Conservation (phyloP, 805 yeast genomes). For the Nakazawaea molendinolei region DNA sequence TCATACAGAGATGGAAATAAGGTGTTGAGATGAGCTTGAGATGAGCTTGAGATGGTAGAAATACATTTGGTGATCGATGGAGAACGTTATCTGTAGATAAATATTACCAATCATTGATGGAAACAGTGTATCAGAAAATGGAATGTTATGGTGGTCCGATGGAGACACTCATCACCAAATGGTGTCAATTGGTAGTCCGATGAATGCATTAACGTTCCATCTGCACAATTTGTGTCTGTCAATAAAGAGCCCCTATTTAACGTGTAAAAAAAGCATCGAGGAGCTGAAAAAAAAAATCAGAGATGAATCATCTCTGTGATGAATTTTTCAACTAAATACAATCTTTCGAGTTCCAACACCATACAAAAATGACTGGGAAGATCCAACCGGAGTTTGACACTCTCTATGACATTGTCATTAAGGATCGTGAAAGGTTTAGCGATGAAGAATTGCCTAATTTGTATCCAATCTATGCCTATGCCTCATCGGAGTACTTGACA, state of each 20-base stretch:
- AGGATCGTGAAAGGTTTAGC: slow-evolving; percentile 24
- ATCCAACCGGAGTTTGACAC: slow-evolving; percentile 47
- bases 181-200: too few species aligned
- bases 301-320: neutral
- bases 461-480: slow-evolving; percentile 73
- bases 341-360: neutral
- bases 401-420: slow-evolving; percentile 32
- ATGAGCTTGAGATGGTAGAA: too few species aligned
- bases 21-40: too few species aligned
- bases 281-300: neutral
- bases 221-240: neutral
- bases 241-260: neutral
- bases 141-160: too few species aligned
- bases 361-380: slow-evolving; percentile 10
- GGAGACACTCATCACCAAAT: too few species aligned
- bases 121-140: too few species aligned
- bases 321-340: neutral
- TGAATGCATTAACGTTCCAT: too few species aligned
- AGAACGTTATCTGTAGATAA: too few species aligned
- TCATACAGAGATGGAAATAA: slow-evolving; percentile 77
- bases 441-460: slow-evolving; percentile 45
- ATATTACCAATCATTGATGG: too few species aligned
- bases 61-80: too few species aligned
- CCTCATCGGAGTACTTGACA: slow-evolving; percentile 72
- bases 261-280: neutral